A percentile compares a stretch with the other conserved stretches of the same genome.
Conservation (phyloP, 2,329 filamentous ascomycete genomes). For the Bipolaris bicolor region DNA sequence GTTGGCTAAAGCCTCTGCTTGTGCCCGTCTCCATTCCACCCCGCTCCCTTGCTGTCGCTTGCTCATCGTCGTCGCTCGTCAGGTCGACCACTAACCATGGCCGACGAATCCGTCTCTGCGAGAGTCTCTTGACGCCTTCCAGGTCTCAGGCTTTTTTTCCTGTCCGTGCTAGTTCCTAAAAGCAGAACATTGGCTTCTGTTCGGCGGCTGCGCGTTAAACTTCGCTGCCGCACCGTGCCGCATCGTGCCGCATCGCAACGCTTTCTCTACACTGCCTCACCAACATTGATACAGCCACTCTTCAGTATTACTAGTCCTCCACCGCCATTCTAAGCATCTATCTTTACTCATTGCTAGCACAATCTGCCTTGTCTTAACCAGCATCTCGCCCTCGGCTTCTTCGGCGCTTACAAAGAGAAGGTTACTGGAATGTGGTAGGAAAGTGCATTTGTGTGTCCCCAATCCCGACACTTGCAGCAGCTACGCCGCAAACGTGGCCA, state of each 20-base stretch:
- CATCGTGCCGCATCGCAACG: background rate
- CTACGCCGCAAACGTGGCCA: background rate
- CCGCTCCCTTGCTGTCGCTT: slow-evolving; percentile 11
- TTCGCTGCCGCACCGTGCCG: slow-evolving; percentile 7
- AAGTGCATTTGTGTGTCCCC: background rate
- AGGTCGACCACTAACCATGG: background rate
- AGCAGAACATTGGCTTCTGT: background rate
- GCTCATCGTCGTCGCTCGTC: slow-evolving; percentile 4
- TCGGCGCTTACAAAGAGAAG: background rate
- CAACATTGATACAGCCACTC: slow-evolving; percentile 1
- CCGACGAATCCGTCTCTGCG: background rate
- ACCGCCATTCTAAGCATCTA: background rate
- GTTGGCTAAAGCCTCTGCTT: slow-evolving; percentile 21
- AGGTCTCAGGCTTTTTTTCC: background rate
- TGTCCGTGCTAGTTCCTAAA: background rate
- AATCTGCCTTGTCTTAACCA: slow-evolving; percentile 5
- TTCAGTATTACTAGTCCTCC: background rate
- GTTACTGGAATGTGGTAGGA: background rate
- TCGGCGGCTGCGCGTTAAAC: slow-evolving; percentile 1
- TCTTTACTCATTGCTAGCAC: background rate
- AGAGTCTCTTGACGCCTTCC: background rate
- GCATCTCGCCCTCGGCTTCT: background rate
- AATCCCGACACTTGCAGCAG: background rate
- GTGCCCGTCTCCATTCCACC: slow-evolving; percentile 1
- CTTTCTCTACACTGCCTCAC: slow-evolving; percentile 7